Conservation (phyloP, 768 basidiomycete species). For the Xerocomus potaroensis region DNA sequence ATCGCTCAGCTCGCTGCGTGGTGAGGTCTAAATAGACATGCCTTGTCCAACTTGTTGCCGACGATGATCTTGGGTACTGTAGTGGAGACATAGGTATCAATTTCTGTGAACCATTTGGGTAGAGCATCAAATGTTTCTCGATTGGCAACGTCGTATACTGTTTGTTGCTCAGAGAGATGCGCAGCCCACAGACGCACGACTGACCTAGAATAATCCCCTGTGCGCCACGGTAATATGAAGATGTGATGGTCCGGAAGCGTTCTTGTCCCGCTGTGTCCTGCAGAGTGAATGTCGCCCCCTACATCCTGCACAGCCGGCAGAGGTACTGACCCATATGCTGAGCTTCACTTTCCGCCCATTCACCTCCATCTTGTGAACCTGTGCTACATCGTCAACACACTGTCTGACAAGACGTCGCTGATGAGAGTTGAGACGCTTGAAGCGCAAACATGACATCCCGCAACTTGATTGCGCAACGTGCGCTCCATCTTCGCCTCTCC, state of each 20-base stretch:
- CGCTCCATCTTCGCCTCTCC: too few relatives aligned
- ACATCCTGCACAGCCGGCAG: not conserved
- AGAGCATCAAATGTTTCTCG: constrained; percentile 92
- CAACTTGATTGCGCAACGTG: too few relatives aligned
- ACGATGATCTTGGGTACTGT: constrained; percentile 93
- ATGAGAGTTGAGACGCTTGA: too few relatives aligned
- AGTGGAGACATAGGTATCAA: constrained; percentile 86
- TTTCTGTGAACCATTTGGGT: constrained; percentile 88
- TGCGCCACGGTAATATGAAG: constrained; percentile 89
- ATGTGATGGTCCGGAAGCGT: constrained; percentile 92
- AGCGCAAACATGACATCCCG: too few relatives aligned
- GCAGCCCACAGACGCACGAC: not conserved
- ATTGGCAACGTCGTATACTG: constrained; percentile 94
- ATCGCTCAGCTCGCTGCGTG: not conserved
- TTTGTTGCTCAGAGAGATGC: not conserved
- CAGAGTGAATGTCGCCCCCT: not conserved
- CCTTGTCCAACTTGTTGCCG: constrained; percentile 94
- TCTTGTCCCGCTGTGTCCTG: constrained; percentile 97
- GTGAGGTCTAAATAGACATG: constrained; percentile 16
- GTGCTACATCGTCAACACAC: constrained; percentile 5
- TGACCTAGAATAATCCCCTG: constrained; percentile 77
- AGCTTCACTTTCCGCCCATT: constrained; percentile 84
- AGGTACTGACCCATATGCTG: constrained; percentile 83
- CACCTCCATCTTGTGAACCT: constrained; percentile 88
- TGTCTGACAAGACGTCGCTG: too few relatives aligned